A percentile compares a stretch with the other conserved stretches of the same genome.
Conservation (phyloP, 768 basidiomycete species). For the Mycena epipterygia region DNA sequence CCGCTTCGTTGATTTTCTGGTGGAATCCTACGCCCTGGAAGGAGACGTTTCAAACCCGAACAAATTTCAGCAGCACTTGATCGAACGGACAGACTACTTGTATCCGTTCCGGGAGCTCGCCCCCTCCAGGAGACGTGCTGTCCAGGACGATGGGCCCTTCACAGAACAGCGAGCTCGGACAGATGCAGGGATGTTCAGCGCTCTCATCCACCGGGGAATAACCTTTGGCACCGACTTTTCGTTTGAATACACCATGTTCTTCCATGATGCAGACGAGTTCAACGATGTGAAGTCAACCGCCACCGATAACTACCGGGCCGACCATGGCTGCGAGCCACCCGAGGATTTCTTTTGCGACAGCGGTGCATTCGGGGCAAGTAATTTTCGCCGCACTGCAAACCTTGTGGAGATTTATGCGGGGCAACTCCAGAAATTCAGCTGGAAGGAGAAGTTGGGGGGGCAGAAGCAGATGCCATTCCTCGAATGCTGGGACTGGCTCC, state of each 20-base stretch:
- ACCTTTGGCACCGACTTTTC: slow-evolving; percentile 5
- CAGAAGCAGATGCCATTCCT: not conserved
- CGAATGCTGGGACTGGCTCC: slow-evolving; percentile 4
- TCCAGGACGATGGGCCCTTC: not conserved
- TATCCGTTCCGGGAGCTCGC: slow-evolving; percentile 8
- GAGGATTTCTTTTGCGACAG: not conserved
- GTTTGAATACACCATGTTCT: not conserved
- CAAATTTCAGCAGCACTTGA: not conserved
- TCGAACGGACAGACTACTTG: not conserved
- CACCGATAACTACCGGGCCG: not conserved
- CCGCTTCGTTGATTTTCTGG: too few species aligned
- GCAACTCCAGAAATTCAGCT: not conserved
- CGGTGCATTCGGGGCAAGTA: not conserved
- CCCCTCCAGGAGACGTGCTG: not conserved
- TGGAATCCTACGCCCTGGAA: not conserved
- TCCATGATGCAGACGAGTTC: not conserved
- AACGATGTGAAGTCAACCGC: not conserved
- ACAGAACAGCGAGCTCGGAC: not conserved
- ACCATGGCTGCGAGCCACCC: not conserved
- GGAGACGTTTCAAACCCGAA: too few species aligned
- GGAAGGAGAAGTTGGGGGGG: not conserved
- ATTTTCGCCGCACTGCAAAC: not conserved
- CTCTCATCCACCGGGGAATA: slow-evolving; percentile 6
- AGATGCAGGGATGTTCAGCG: slow-evolving; percentile 4
- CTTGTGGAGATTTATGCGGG: not conserved